Base-by-base conservation (phyloP, 2,329 filamentous ascomycete species). In the Penicillium paneum region DNA sequence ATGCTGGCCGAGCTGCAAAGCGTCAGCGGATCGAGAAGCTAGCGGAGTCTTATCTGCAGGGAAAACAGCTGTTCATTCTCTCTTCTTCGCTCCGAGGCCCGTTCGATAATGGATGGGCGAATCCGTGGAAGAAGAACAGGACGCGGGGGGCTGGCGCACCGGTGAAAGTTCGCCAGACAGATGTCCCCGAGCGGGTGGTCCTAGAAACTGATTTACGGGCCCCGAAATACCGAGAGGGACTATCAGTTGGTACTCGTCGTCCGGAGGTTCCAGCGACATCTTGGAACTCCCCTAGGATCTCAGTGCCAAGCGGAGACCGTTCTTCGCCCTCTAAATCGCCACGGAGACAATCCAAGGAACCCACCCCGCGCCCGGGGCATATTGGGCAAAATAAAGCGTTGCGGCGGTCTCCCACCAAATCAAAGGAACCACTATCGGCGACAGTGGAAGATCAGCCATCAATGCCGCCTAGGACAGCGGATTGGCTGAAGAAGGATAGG, bases 61-160 rank as follows among this genome's bases (percentile, higher is more conserved):
- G 77, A 26, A 64, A 67, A 28, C 69, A 70, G 15, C 63, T 77
- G 10, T 78, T 77, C 52, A 79, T 80, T 41, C 63, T 76, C 11
- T 77, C 73, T 6, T 77, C 78, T 12, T 70, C 71, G 8, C 65
- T 80, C 19, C 71, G 67, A 40, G 78, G 78, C 0, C 77, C 77
- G 1, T 76, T 80, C 31, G 70, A 74, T 5, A 55, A 69, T 24
- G 69, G 62, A 26, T 80, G 78, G 78, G 58, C 61, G 5, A 79
- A 79, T 59, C 78, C 77, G 2, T 79, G 78, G 78, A 68, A 57
- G 44, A 71, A 69, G 46, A 53, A 61, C 3, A 63, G 68, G 42
- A 54, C 42, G 8, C 57, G 38, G 15, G 10, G 28, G 5, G 39
- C 19, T 29, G 29, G 17, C 5, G 26, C 31, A n/a, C 8, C 32